Percentiles rank a stretch among this genome's conserved stretches.
Evolutionary conservation across 2,329 filamentous ascomycete genomes (phyloP).

Genomic region (Ophiostoma ulmi): DNA sequence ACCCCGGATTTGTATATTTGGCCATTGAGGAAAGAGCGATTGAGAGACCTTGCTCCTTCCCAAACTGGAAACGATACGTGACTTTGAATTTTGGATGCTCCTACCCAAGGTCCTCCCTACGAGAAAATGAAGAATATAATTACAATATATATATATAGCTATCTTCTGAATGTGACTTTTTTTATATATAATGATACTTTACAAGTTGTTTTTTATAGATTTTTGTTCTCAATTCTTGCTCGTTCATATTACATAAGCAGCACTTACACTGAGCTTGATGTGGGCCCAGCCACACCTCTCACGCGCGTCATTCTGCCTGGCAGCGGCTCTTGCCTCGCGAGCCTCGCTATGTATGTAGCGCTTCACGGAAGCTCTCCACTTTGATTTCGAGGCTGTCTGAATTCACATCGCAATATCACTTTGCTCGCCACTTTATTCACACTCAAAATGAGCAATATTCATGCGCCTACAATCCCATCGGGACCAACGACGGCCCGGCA

Average conservation of each 20-base stretch:
- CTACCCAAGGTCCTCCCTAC: not conserved
- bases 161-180: too few relatives aligned
- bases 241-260: not conserved
- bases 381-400: not conserved
- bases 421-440: not conserved
- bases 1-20: not conserved
- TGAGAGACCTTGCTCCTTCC: not conserved
- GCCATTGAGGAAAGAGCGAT: slow-evolving; percentile 5
- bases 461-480: slow-evolving; percentile 60
- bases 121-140: not conserved
- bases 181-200: not conserved
- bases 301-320: slow-evolving; percentile 27
- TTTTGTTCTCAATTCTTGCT: not conserved
- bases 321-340: slow-evolving; percentile 7
- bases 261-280: slow-evolving; percentile 7
- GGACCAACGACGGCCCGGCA: slow-evolving; percentile 63
- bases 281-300: not conserved
- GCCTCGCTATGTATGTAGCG: not conserved
- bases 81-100: not conserved
- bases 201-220: not conserved
- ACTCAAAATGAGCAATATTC: slow-evolving; percentile 43
- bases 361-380: slow-evolving; percentile 7
- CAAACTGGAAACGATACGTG: not conserved
- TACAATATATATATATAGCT: too few relatives aligned
- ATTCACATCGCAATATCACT: not conserved